These are phyloP conservation scores for Galerina sulciceps DNA, from an alignment of 768 basidiomycete genomes.

Conservation along the genomic window DNA sequence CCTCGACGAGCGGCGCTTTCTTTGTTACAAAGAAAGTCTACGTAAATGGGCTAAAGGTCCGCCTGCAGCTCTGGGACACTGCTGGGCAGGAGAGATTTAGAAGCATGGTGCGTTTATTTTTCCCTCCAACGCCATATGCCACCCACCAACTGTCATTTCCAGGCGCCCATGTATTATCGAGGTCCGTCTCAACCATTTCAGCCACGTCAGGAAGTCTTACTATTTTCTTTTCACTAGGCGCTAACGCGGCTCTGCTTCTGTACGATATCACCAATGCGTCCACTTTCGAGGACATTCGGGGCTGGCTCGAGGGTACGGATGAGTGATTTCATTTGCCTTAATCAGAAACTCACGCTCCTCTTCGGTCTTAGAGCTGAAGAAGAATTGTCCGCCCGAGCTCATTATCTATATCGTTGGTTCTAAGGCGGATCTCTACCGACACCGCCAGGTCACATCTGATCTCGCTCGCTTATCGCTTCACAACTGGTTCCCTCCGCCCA, in stretches of 20 bases:
- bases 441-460: conserved; percentile 81
- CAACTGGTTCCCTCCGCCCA: conserved; percentile 87
- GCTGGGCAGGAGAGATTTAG: conserved; percentile 94
- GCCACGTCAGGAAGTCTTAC: conserved; percentile 22
- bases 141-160: conserved; percentile 14
- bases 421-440: conserved; percentile 79
- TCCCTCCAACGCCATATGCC: conserved; percentile 16
- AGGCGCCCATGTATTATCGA: conserved; percentile 98
- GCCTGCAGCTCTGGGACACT: conserved; percentile 91
- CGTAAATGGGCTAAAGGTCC: conserved; percentile 84
- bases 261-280: conserved; percentile 94
- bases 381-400: conserved; percentile 85
- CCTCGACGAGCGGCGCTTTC: conserved; percentile 90
- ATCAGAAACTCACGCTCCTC: conserved; percentile 27
- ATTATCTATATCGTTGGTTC: conserved; percentile 96
- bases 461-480: conserved; percentile 83
- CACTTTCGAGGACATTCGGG: conserved; percentile 88
- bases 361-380: conserved; percentile 73
- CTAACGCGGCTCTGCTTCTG: conserved; percentile 90
- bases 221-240: conserved; percentile 50
- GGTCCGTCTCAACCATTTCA: conserved; percentile 34
- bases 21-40: conserved; percentile 93
- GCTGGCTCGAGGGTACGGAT: conserved; percentile 82
- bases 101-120: conserved; percentile 68
- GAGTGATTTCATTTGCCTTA: conserved; percentile 20